A percentile compares a stretch with the other conserved stretches of the same genome.
Evolutionary conservation across 2,329 filamentous ascomycete genomes (phyloP).

Genomic region (Trichoderma simmonsii): DNA sequence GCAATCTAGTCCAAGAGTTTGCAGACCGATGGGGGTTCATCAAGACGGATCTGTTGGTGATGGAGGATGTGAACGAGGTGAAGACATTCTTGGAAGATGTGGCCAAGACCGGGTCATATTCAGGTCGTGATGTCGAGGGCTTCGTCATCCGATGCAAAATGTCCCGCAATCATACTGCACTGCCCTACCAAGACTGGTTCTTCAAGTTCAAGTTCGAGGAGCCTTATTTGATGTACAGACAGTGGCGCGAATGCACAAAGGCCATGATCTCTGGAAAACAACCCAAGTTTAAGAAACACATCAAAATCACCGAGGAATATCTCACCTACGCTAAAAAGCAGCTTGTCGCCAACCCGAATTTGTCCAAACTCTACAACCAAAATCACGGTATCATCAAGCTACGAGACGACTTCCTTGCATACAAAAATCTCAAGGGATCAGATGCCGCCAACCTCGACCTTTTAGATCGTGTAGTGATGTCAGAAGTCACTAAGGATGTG

Average conservation of each 20-base stretch:
- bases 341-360: conserved; percentile 63
- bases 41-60: conserved; percentile 76
- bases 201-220: conserved; percentile 99
- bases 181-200: conserved; percentile 86
- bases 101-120: conserved; percentile 84
- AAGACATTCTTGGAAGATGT: conserved; percentile 78
- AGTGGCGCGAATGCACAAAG: conserved; percentile 98
- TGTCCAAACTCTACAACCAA: conserved; percentile 70
- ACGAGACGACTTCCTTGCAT: conserved; percentile 80
- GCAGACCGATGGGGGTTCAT: conserved; percentile 92
- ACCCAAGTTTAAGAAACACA: conserved; percentile 81
- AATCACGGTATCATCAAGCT: conserved; percentile 96
- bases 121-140: conserved; percentile 89
- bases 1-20: conserved; percentile 79
- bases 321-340: conserved; percentile 74
- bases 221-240: conserved; percentile 96
- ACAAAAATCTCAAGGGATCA: conserved; percentile 79
- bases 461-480: conserved; percentile 42
- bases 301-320: conserved; percentile 87
- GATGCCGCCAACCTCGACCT: conserved; percentile 80
- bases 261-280: conserved; percentile 72
- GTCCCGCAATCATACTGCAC: conserved; percentile 46
- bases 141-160: conserved; percentile 91
- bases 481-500: conserved; percentile 62
- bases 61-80: conserved; percentile 70